Percentiles rank a stretch among this genome's conserved stretches.
phyloP scores from a whole-genome alignment of 192 early-diverging fungal genomes.

The Coemansia sp. region DNA sequence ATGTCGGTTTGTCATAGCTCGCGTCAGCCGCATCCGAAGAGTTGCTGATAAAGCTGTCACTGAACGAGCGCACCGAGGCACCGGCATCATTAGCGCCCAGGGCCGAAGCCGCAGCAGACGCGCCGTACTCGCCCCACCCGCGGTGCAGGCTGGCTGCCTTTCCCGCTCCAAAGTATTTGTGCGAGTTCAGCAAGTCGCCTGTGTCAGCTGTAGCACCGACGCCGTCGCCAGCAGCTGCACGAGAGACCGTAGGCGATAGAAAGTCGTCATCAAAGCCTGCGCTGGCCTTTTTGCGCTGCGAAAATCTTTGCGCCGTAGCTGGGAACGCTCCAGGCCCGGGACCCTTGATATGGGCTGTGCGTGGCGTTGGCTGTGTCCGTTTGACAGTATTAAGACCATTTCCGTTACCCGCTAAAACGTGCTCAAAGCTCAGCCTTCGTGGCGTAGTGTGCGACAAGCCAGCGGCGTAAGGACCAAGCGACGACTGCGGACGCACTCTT shows the following conservation, averaged over 20 bases:
- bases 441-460: background rate
- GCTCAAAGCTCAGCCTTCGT: constrained; percentile 7
- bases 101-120: constrained; percentile 23
- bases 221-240: constrained; percentile 2
- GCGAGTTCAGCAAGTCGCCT: constrained; percentile 32
- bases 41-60: constrained; percentile 54
- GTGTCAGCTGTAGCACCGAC: constrained; percentile 14
- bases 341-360: constrained; percentile 51
- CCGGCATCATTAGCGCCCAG: background rate
- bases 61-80: constrained; percentile 37
- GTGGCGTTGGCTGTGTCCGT: constrained; percentile 27
- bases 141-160: constrained; percentile 16
- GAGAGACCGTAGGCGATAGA: constrained; percentile 24
- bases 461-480: background rate
- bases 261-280: constrained; percentile 17
- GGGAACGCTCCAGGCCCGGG: constrained; percentile 55
- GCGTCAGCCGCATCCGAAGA: constrained; percentile 24
- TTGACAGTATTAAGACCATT: background rate
- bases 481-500: constrained; percentile 5
- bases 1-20: constrained; percentile 43
- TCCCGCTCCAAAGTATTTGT: constrained; percentile 41
- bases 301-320: constrained; percentile 50
- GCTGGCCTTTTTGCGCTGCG: constrained; percentile 34
- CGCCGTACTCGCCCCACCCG: constrained; percentile 47
- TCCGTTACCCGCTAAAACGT: background rate